Evolutionary conservation across 2,329 filamentous ascomycete genomes (phyloP), one percentile per base, ranked within the genome.

Genomic region (Botryosphaeria dothidea): DNA sequence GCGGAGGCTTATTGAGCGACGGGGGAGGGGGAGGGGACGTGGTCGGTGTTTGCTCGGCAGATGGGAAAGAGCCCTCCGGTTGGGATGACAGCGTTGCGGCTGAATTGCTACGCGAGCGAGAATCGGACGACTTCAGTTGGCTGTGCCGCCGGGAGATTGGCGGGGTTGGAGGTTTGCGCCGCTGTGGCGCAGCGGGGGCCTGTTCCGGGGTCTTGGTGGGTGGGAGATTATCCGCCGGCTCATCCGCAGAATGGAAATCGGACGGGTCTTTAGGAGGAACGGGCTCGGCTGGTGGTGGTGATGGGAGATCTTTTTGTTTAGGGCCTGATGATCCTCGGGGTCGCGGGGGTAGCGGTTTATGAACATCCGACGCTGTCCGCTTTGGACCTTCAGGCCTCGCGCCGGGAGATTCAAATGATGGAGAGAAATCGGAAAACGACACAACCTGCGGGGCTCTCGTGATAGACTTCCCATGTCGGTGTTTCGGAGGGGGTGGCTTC

Each of bases 401-500:
- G 51, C 56, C 72, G 19, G 27, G 65, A 51, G 64, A 36, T 17
- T 19, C 21, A 68, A 66, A 34, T 68, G 66, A 68, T 66, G 73
- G 65, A 63, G 72, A 67, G 46, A 77, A 75, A 45, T 71, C 73
- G 19, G 73, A 71, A 41, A 77, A 77, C 1, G 75, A 70, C 7
- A 76, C 73, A 19, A 68, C 77, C 72, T 73, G 78, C 65, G 73
- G 80, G 69, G 66, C 82, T 78, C 79, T 66, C 69, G 89, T 83
- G 76, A 64, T 64, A 15, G 62, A 64, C 21, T 90, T 93, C 4
- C 92, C 92, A 78, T 93, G 91, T 63, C 91, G 87, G 60, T 90
- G 92, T 72, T 85, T 92, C 11, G 91, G 91, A 6, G 75, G 71
- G 23, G 91, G 91, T 15, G 90, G 90, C 68, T 86, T 86, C 76